phyloP scores from a whole-genome alignment of 2,329 filamentous ascomycete species.

The Harringtonia aguacate region DNA sequence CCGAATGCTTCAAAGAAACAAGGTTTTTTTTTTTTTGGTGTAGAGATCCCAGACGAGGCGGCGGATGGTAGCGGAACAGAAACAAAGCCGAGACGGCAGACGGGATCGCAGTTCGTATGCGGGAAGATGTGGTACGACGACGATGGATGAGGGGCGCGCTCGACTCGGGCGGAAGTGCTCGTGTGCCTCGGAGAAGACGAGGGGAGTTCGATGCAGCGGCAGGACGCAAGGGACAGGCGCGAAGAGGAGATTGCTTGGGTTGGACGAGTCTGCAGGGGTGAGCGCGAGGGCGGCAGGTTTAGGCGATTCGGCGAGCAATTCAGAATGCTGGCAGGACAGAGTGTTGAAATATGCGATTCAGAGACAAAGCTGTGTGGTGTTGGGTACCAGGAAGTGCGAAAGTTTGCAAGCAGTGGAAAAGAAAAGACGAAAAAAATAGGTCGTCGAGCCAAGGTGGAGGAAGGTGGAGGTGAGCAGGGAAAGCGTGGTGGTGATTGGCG shows the following conservation, averaged over 20 bases:
- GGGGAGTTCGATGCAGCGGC: not conserved
- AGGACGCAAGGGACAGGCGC: not conserved
- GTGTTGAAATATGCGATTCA: too few species aligned
- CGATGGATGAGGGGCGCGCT: too few species aligned
- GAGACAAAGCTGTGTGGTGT: not conserved
- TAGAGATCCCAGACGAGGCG: not conserved
- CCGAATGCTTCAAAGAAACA: too few species aligned
- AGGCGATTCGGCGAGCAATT: too few species aligned
- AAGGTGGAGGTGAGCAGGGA: conserved; percentile 2
- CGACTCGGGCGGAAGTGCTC: too few species aligned
- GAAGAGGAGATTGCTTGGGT: too few species aligned
- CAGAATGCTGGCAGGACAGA: not conserved
- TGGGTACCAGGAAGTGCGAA: not conserved
- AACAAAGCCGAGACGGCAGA: too few species aligned
- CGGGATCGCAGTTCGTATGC: too few species aligned
- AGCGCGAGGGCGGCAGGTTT: not conserved
- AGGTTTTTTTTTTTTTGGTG: too few species aligned
- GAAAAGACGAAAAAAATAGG: not conserved
- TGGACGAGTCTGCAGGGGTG: not conserved
- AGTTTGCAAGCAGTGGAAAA: not conserved
- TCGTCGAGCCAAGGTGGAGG: not conserved
- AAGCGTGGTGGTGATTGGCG: conserved; percentile 2
- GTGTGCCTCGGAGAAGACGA: too few species aligned
- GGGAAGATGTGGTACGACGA: too few species aligned
- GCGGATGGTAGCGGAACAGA: not conserved